phyloP scores from a whole-genome alignment of 2,329 filamentous ascomycete species.

The Aspergillus japonicus region DNA sequence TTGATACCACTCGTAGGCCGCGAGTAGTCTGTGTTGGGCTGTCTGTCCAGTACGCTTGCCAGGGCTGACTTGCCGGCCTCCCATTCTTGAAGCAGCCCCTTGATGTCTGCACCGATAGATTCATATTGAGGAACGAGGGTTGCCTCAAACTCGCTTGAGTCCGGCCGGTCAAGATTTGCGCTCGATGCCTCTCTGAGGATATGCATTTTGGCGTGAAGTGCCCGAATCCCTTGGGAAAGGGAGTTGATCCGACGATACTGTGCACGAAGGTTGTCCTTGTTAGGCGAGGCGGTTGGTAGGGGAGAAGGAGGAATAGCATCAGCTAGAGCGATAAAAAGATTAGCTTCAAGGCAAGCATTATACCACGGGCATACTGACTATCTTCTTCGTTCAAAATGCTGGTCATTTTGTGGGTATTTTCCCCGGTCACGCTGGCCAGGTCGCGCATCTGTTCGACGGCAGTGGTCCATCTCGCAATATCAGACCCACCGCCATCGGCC shows the following conservation, averaged over 20 bases:
- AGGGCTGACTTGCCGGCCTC: constrained; percentile 82
- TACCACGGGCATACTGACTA: constrained; percentile 51
- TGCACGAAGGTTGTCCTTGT: constrained; percentile 78
- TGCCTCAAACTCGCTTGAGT: constrained; percentile 68
- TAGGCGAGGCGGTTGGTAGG: constrained; percentile 67
- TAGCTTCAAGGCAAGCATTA: constrained; percentile 9
- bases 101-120: constrained; percentile 84
- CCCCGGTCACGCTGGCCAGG: constrained; percentile 61
- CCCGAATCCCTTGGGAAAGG: constrained; percentile 84
- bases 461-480: constrained; percentile 74
- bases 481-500: constrained; percentile 72
- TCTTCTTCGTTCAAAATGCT: constrained; percentile 76
- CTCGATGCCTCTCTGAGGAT: constrained; percentile 87
- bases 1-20: constrained; percentile 49
- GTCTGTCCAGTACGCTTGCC: constrained; percentile 75
- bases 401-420: constrained; percentile 65
- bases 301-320: constrained; percentile 52
- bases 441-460: constrained; percentile 72
- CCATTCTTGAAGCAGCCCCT: constrained; percentile 78
- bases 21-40: constrained; percentile 64
- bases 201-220: constrained; percentile 91
- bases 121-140: constrained; percentile 88
- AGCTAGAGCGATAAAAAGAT: constrained; percentile 20
- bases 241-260: constrained; percentile 86
- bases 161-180: constrained; percentile 70